phyloP scores from a whole-genome alignment of 208 protist genomes.

The Leishmania gerbilli region DNA sequence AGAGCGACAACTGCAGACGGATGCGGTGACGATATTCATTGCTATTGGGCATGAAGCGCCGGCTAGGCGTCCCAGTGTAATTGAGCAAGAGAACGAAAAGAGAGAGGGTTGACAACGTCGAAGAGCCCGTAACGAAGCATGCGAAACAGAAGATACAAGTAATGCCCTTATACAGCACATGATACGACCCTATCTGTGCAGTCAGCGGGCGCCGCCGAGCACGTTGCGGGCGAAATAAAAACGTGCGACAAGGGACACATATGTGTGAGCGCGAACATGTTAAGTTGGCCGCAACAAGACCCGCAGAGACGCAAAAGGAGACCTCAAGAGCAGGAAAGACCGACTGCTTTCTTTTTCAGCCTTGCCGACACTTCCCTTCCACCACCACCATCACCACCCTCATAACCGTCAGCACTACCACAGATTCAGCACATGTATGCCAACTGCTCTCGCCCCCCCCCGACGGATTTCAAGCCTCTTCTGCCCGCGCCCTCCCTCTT shows the following conservation, averaged over 20 bases:
- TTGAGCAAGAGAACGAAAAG: neutral
- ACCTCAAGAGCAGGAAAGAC: neutral
- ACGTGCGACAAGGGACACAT: neutral
- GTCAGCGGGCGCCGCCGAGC: neutral
- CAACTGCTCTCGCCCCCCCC: neutral
- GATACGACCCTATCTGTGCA: neutral
- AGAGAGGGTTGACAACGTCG: neutral
- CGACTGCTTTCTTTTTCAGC: neutral
- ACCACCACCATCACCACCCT: neutral
- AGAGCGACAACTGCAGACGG: neutral
- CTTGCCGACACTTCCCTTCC: neutral
- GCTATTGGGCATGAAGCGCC: neutral
- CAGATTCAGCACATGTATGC: neutral
- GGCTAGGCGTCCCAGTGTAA: neutral
- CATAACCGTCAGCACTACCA: too few species aligned
- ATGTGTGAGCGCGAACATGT: neutral
- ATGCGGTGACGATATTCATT: neutral
- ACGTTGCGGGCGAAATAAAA: neutral
- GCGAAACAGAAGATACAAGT: too few species aligned
- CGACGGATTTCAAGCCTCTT: neutral
- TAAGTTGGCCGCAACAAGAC: neutral
- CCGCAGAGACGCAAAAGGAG: neutral
- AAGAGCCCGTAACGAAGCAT: neutral
- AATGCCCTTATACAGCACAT: neutral
- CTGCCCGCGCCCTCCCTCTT: neutral